Conservation (phyloP, 2,329 filamentous ascomycete species). For the Gremmenia infestans region DNA sequence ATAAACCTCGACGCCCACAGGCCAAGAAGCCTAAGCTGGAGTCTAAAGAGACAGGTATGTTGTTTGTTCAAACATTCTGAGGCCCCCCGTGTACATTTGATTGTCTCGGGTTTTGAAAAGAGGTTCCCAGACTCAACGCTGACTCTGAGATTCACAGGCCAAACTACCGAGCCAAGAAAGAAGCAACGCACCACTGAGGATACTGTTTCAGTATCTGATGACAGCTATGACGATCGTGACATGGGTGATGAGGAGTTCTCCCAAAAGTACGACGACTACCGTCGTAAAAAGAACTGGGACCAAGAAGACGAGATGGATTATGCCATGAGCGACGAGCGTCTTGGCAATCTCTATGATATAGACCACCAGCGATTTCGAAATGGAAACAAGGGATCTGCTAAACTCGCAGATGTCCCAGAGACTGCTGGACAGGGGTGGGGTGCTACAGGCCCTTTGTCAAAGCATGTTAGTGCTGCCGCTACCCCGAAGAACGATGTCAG, state of each 20-base stretch:
- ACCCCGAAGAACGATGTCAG: not conserved
- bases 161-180: not conserved
- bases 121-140: no score
- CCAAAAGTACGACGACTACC: not conserved
- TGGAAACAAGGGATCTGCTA: not conserved
- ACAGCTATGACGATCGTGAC: not conserved
- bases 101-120: no score
- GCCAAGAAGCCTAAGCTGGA: no score
- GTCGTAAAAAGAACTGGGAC: not conserved
- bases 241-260: not conserved
- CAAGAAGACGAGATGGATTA: not conserved
- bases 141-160: no score
- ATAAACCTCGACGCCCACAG: no score
- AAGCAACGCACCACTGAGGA: not conserved
- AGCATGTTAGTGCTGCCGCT: no score
- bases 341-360: not conserved
- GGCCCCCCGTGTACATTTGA: no score
- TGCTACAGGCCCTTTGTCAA: no score
- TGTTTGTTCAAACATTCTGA: no score
- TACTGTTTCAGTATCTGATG: not conserved
- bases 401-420: no score
- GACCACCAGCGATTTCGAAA: not conserved
- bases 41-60: no score
- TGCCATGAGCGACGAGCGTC: not conserved
- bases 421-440: no score